Base-by-base conservation (phyloP, 129 eudicot genomes). In the Chrysanthemum seticuspe region DNA sequence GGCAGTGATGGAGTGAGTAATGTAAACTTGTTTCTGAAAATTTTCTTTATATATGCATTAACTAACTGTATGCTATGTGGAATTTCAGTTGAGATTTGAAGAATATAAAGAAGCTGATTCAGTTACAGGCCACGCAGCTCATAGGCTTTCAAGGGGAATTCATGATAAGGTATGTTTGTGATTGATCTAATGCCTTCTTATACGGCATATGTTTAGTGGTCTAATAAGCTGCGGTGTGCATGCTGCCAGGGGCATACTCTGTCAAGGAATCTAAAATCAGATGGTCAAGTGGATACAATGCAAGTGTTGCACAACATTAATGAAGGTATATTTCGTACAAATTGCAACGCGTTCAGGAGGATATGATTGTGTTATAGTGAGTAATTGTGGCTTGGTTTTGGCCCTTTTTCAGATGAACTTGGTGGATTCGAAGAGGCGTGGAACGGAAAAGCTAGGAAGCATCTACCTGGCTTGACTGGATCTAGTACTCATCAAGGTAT, bases 21-120 rank as follows among this genome's bases (percentile, higher is more conserved):
- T 34, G 13, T 16, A 15, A n/a, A 51, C 12, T 3, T 18, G 18
- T 44, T 13, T 16, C 51, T 59, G 74, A 47, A 23, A 25, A 0
- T 8, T 55, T 13, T 9, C 10, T 82, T 51, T 54, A 29, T 36
- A 45, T 65, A 45, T 27, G 11, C 5, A 11, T 2, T 9, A 18
- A 54, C 52, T 76, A 27, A 76, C 27, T 16, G n/a, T 70, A 44
- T 77, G 27, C 3, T 5, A 19, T 74, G 67, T 66, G 70, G 75
- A 57, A 7, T 70, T 76, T 21, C 81, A 93, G 98, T 70, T 93
- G 72, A 81, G 80, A 21, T 76, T 89, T 74, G 98, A 92, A 62
- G 98, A 92, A 76, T 67, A 76, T 25, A 92, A 92, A 83, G 98
- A 89, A 74, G 98, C 98, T 52, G 85, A 92, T 81, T 83, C 92